These are phyloP conservation scores for Puccinia polysora DNA, from an alignment of 1,284 basidiomycete species.

Conservation along the genomic window DNA sequence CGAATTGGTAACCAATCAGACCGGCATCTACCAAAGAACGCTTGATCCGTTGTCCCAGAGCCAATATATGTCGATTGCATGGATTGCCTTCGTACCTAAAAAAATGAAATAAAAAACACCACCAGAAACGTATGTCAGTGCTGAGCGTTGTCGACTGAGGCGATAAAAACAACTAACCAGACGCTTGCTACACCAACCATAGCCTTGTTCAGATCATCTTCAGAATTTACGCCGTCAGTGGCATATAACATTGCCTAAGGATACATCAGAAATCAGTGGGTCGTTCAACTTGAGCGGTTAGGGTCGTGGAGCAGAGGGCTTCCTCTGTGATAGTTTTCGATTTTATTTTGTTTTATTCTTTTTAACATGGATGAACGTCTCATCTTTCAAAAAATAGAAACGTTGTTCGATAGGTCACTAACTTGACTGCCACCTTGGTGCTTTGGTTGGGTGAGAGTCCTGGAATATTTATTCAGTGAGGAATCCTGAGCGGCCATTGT, in stretches of 20 bases:
- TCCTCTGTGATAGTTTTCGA: not conserved
- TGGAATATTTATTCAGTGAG: constrained; percentile 73
- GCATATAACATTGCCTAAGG: constrained; percentile 84
- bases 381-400: constrained; percentile 1
- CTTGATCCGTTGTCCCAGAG: constrained; percentile 80
- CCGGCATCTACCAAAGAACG: constrained; percentile 68
- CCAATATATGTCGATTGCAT: constrained; percentile 85
- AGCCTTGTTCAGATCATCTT: constrained; percentile 71
- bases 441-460: constrained; percentile 78
- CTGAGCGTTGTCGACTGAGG: no score
- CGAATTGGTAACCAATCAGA: constrained; percentile 92
- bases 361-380: not conserved
- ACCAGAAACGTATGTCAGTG: no score
- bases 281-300: no score
- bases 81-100: constrained; percentile 55
- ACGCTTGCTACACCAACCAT: constrained; percentile 94
- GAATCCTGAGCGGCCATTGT: not conserved
- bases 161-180: constrained; percentile 62
- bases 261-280: constrained; percentile 52
- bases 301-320: not conserved
- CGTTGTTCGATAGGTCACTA: constrained; percentile 46
- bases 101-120: no score
- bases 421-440: constrained; percentile 89
- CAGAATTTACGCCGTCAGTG: constrained; percentile 74
- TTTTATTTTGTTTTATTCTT: not conserved